Percentiles rank a stretch among this genome's conserved stretches.
phyloP scores from a whole-genome alignment of 164 flowering plant species.

The Berberis thunbergii region DNA sequence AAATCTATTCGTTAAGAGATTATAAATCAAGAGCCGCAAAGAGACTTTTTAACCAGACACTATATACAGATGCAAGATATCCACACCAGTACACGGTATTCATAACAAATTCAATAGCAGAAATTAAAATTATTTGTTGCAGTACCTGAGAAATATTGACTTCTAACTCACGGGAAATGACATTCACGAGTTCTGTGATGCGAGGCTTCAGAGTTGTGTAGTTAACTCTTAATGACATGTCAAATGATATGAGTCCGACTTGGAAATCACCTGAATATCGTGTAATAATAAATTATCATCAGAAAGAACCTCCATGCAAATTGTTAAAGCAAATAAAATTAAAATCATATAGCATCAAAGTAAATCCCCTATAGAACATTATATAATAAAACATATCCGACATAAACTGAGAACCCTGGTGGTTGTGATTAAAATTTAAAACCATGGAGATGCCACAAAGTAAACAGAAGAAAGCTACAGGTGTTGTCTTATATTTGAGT shows the following conservation, averaged over 20 bases:
- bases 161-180: slow-evolving; percentile 48
- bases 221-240: slow-evolving; percentile 41
- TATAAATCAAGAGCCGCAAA: background rate
- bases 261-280: slow-evolving; percentile 30
- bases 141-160: slow-evolving; percentile 68
- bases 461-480: no score
- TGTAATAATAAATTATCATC: slow-evolving; percentile 5
- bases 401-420: no score
- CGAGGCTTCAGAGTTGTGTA: slow-evolving; percentile 49
- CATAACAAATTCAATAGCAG: background rate
- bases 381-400: no score
- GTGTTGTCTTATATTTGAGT: no score
- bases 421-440: no score
- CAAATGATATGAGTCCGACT: slow-evolving; percentile 51
- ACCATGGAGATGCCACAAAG: no score
- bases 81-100: background rate
- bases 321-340: background rate
- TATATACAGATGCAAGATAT: background rate
- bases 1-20: background rate
- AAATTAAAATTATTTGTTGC: background rate
- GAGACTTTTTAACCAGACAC: background rate
- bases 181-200: slow-evolving; percentile 36
- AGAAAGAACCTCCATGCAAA: slow-evolving; percentile 2
- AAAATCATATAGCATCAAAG: background rate
- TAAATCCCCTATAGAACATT: background rate